Evolutionary conservation across 164 flowering plant genomes (phyloP), one percentile per base, ranked within the genome.

Genomic region (Santalum album): DNA sequence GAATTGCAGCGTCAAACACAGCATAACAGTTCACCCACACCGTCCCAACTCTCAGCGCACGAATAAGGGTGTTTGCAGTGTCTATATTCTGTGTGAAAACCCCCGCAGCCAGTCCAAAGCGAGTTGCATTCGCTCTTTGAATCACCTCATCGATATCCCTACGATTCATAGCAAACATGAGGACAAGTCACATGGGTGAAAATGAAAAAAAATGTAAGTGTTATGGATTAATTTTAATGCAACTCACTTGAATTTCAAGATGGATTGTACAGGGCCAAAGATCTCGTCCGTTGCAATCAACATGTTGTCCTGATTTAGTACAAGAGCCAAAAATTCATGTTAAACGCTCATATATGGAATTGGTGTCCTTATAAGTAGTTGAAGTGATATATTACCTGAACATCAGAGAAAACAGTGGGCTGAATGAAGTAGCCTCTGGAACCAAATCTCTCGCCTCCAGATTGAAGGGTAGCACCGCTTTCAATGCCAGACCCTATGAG

Each of bases 391-490:
- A n/a, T n/a, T 71, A 85, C 98, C 92, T 76, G 53, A 60, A 88
- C 96, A 73, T 86, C 75, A 25, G 98, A 82, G 83, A 91, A 92
- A 55, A 92, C 95, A 19, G 98, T 92, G 7, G 96, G 96, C 73
- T 88, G 82, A 45, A 92, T 61, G 40, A 63, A 92, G 78, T 56
- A 86, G 43, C 96, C 98, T 64, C 69, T 92, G 35, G 67, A 57
- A 47, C 96, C 98, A 17, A 80, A 12, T 61, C 78, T 63, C 17
- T 72, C 84, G 40, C 98, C 98, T 39, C 98, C 98, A 49, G 79
- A 57, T 70, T 81, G 86, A 53, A 92, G 81, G 12, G 80, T 88
- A 17, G 98, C 98, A 35, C 72, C 72, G 72, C 87, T 69, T 29
- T 84, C 89, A 22, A 71, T 51, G 20, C 95, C 95, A 18, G 76